phyloP scores from a whole-genome alignment of 2,329 filamentous ascomycete species.

The Nectriaceae sp. region DNA sequence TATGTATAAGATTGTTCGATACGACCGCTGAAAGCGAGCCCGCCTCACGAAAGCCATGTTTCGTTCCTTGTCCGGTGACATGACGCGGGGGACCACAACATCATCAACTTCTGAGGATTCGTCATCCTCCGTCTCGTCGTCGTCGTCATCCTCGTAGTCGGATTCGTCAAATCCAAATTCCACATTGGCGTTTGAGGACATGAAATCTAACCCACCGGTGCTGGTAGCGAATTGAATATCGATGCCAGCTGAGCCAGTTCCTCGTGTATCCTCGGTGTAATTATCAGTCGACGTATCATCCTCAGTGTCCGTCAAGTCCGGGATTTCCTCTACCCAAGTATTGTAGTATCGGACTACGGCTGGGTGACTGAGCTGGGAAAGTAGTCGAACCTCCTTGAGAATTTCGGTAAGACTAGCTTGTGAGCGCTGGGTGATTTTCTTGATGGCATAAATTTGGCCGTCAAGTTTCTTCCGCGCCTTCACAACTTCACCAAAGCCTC shows the following conservation, averaged over 20 bases:
- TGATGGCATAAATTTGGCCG: constrained; percentile 91
- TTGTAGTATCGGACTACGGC: constrained; percentile 87
- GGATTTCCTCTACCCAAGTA: constrained; percentile 83
- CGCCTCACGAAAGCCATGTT: constrained; percentile 31
- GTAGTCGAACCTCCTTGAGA: constrained; percentile 79
- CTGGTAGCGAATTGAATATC: constrained; percentile 67
- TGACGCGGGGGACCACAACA: constrained; percentile 23
- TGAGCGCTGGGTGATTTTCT: constrained; percentile 88
- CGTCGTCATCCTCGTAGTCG: constrained; percentile 48
- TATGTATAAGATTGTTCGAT: constrained; percentile 83
- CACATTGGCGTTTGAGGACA: constrained; percentile 81
- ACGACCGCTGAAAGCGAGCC: constrained; percentile 49
- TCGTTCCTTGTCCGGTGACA: constrained; percentile 35
- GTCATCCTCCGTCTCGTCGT: constrained; percentile 49
- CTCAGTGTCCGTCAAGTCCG: constrained; percentile 55
- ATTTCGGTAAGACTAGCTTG: constrained; percentile 79
- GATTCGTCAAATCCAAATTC: constrained; percentile 69
- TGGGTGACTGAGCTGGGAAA: constrained; percentile 92
- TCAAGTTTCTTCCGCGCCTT: constrained; percentile 94
- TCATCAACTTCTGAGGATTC: constrained; percentile 40
- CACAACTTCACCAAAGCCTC: constrained; percentile 94
- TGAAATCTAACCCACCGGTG: constrained; percentile 85
- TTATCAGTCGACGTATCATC: constrained; percentile 57
- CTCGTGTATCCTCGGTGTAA: constrained; percentile 39
- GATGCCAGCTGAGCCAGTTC: constrained; percentile 42